Base-by-base conservation (phyloP, 306 rosid genomes). In the Gillenia trifoliata region DNA sequence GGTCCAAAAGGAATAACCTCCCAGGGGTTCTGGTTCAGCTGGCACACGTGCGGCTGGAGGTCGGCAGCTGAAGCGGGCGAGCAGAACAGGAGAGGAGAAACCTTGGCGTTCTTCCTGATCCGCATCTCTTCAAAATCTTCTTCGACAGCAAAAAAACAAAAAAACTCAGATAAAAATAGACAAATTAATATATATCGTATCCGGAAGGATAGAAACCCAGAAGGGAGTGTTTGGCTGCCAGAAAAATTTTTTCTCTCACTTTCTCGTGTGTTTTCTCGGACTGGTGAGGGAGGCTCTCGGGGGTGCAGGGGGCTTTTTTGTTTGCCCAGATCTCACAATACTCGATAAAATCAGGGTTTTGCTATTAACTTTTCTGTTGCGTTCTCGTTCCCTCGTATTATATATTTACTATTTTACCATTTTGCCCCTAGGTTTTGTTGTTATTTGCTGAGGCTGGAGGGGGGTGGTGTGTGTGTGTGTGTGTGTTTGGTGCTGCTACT, bases 1-100 rank as follows among this genome's bases (percentile, higher is more conserved):
- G 76, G 75, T 34, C 67, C 77, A 76, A 88, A 83, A 79, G 89
- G 83, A 84, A 80, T 81, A 82, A 86, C 88, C 81, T 93, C 98
- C 98, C 98, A 93, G 11, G 97, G 90, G 5, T 96, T 89, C 78
- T 88, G 97, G 79, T 91, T 93, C 49, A 93, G 87, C 74, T 80
- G 89, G 83, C 98, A 93, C 67, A 88, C 80, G 85, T 83, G 89
- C 1, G 88, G 68, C 73, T 85, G 93, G 31, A 78, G 78, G 5
- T 83, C 72, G 45, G 88, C 80, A 74, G 79, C 78, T 68, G 86
- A 79, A 72, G 68, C 85, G 63, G 64, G 25, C 0, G 88, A 74
- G 31, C 85, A 73, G 75, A 70, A 77, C 17, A 83, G 72, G 36
- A 86, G 84, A 22, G 90, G 86, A 28, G 92, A 87, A 77, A 89